Percentiles rank a stretch among this genome's conserved stretches.
phyloP scores from a whole-genome alignment of 2,329 filamentous ascomycete species.

The Nemania serpens region DNA sequence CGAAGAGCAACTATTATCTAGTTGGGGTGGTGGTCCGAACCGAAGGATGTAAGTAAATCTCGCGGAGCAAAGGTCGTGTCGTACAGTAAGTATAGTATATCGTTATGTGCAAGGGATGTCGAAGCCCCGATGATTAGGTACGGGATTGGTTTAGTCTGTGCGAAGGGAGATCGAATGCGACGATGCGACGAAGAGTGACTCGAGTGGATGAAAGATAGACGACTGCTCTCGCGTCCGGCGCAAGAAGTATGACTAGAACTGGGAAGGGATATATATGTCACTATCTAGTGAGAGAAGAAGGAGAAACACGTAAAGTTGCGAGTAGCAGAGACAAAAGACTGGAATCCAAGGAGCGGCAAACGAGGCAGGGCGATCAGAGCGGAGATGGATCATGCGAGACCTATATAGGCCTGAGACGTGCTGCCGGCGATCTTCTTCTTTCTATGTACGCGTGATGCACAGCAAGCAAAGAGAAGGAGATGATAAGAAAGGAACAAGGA shows the following conservation, averaged over 20 bases:
- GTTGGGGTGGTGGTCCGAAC: too few species aligned
- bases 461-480: background rate
- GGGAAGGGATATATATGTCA: conserved; percentile 1
- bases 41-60: too few species aligned
- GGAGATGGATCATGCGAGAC: conserved; percentile 22
- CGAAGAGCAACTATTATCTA: too few species aligned
- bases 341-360: conserved; percentile 25
- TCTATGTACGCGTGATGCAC: background rate
- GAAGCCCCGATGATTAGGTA: too few species aligned
- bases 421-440: background rate
- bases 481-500: background rate
- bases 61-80: too few species aligned
- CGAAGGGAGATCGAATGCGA: too few species aligned
- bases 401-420: background rate
- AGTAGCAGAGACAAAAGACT: conserved; percentile 9
- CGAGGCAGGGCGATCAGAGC: conserved; percentile 20
- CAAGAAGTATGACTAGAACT: background rate
- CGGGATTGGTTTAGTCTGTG: too few species aligned
- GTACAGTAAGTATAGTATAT: too few species aligned
- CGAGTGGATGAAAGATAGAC: background rate
- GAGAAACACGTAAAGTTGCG: conserved; percentile 4
- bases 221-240: background rate
- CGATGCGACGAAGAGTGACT: too few species aligned
- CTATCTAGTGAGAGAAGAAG: background rate
- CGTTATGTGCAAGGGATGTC: too few species aligned